Evolutionary conservation across 2,329 filamentous ascomycete genomes (phyloP), one percentile per base, ranked within the genome.

Genomic region (Alternaria gansuensis): DNA sequence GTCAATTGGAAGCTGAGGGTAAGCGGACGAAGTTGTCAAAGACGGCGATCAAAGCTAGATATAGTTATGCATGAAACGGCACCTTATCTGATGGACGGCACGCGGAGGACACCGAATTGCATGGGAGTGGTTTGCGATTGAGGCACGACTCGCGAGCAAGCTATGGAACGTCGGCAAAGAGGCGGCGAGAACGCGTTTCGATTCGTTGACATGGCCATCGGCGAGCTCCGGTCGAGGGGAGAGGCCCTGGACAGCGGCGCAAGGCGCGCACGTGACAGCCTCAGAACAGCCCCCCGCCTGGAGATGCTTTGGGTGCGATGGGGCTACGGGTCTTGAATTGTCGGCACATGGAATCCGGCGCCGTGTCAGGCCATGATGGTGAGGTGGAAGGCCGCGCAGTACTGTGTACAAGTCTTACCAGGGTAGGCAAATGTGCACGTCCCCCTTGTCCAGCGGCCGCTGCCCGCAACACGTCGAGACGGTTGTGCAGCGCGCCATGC

Each of bases 51-150:
- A 64, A 40, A 43, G 63, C 60, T 70, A 72, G 65, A 69, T 76
- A 76, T 76, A 75, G 55, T 26, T 51, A 14, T 51, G 49, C 34
- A 48, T 51, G 49, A 39, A 48, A 56, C 40, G 40, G 51, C 46
- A 48, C 28, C 69, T 75, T 75, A 75, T 76, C 74, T 55, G 71
- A 65, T 62, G 59, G 65, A 45, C 63, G 58, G 51, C 57, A 54
- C 51, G 62, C 74, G 74, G 75, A 71, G 66, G 59, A 63, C 66
- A 69, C 75, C 75, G 75, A 72, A 59, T 65, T 63, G 68, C 62
- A 63, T 43, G 62, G 58, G 62, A 64, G 62, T 57, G 60, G 65
- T 65, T 66, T 48, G 44, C 44, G 29, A 48, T 48, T 48, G 44
- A 48, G 31, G 44, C 66, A 62, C 63, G 44, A 48, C 21, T 29